phyloP scores from a whole-genome alignment of 192 early-diverging fungal genomes.

The Entophlyctis luteolus region DNA sequence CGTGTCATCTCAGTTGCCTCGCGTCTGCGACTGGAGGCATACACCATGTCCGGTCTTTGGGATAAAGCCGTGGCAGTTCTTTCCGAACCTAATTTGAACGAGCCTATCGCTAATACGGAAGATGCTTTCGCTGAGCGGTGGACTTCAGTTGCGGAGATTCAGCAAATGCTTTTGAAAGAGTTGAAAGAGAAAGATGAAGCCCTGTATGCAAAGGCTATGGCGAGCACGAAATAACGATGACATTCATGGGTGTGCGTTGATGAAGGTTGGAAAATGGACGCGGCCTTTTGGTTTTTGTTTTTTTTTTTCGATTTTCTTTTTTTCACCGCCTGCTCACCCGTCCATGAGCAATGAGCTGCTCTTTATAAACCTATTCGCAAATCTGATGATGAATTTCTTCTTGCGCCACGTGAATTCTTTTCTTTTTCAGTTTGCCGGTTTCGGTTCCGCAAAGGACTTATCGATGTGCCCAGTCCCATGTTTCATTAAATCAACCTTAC shows the following conservation, averaged over 20 bases:
- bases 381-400: too few relatives aligned
- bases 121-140: background rate
- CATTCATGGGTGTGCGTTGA: too few relatives aligned
- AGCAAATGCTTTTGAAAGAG: background rate
- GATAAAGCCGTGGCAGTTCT: background rate
- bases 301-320: too few relatives aligned
- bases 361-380: too few relatives aligned
- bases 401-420: too few relatives aligned
- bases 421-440: too few relatives aligned
- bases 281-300: too few relatives aligned
- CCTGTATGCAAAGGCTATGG: background rate
- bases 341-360: too few relatives aligned
- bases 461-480: background rate
- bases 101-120: background rate
- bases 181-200: slow-evolving; percentile 6
- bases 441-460: too few relatives aligned
- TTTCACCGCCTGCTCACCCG: too few relatives aligned
- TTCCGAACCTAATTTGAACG: background rate
- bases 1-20: background rate
- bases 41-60: slow-evolving; percentile 1
- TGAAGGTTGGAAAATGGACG: too few relatives aligned
- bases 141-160: background rate
- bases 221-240: too few relatives aligned
- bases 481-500: background rate
- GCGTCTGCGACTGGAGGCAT: background rate